Evolutionary conservation across 1,139 yeast genomes (phyloP), one percentile per base, ranked within the genome.

Genomic region (Taphrina wiesneri): DNA sequence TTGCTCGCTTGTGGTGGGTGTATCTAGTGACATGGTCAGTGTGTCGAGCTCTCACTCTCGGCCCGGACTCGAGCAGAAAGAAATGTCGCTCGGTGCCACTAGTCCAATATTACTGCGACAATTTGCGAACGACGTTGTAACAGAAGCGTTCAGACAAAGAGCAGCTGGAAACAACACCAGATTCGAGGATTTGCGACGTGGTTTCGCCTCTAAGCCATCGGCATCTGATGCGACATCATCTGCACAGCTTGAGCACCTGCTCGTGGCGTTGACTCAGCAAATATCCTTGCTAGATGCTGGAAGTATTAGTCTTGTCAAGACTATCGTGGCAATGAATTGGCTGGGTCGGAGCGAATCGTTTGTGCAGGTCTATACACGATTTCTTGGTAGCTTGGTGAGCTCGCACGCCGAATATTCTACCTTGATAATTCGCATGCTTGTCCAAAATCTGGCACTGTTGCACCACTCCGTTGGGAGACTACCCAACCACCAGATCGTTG

Each of bases 381-480:
- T 68, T 30, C 52, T 68, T 28, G 69, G 69, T 23, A 46, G 60
- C 9, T 47, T 68, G n/a, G 63, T 65, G n/a, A 63, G 66, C 46
- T 69, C 69, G 3, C 69, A 68, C 36, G 63, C 69, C 3, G 62
- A 56, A 21, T 63, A 67, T 45, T 32, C 64, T 17, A 69, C 67
- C 1, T 26, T 66, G 45, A 61, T 67, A 19, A 36, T 66, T 23
- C 65, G 47, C 21, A 68, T 67, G 69, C 56, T 67, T 17, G 65
- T 63, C 11, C 70, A 59, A 51, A 56, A 51, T 19, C 39, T 67
- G 54, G 59, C 59, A 11, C 34, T 56, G 13, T 13, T 54, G 23
- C 47, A 52, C 36, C 66, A 49, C 0, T 66, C 68, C 13, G 3
- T 46, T 15, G 67, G 60, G 30, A 30, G 45, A 3, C 17, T 66